Evolutionary conservation across 139 green algal species (phyloP).

Genomic region (Chlorella ohadii): DNA sequence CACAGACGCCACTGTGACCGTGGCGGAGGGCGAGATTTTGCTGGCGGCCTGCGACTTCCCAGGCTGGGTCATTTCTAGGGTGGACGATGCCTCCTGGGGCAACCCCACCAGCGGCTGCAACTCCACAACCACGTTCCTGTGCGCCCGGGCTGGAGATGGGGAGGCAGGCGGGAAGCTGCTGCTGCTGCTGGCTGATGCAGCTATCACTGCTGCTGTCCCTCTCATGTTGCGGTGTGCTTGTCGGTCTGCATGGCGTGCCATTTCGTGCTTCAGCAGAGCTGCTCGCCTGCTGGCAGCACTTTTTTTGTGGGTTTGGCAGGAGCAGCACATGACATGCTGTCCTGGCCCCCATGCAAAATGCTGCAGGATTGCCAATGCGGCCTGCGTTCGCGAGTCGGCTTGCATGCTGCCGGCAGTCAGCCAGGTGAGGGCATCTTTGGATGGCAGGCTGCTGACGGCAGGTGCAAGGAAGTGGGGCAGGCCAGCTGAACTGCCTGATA

Average conservation of each 20-base stretch:
- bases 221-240: too few relatives aligned
- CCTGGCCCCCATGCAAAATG: too few relatives aligned
- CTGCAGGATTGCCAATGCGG: background rate
- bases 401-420: slow-evolving; percentile 23
- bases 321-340: background rate
- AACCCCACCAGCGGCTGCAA: background rate
- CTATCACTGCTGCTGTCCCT: too few relatives aligned
- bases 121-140: slow-evolving; percentile 7
- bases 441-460: too few relatives aligned
- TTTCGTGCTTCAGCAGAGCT: too few relatives aligned
- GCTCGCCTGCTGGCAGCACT: background rate
- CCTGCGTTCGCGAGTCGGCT: background rate
- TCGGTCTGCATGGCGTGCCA: too few relatives aligned
- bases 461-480: too few relatives aligned
- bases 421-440: too few relatives aligned
- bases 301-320: background rate
- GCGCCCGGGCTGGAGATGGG: background rate
- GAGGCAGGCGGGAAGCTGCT: background rate
- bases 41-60: slow-evolving; percentile 4
- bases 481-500: too few relatives aligned
- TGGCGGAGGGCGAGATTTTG: background rate
- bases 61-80: slow-evolving; percentile 1
- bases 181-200: background rate
- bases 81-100: slow-evolving; percentile 21
- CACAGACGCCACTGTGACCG: slow-evolving; percentile 20